phyloP scores from a whole-genome alignment of 305 asterid genomes.

The Rubia peregrina region DNA sequence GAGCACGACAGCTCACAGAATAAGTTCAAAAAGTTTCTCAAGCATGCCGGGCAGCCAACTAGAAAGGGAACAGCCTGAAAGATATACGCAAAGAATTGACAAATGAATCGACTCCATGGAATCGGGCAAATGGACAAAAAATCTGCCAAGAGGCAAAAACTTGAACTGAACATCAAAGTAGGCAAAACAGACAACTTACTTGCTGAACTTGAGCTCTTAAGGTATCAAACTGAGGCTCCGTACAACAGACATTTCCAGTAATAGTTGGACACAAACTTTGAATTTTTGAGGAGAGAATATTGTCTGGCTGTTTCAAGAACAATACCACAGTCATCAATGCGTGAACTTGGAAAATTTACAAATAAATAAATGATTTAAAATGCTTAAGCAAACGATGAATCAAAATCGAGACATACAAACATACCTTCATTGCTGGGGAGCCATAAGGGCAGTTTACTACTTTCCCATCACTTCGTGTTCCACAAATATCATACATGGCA shows the following conservation, averaged over 20 bases:
- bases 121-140: not conserved
- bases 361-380: not conserved
- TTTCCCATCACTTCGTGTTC: constrained; percentile 79
- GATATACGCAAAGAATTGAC: constrained; percentile 27
- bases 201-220: constrained; percentile 90
- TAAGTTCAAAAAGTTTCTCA: constrained; percentile 95
- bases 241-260: constrained; percentile 88
- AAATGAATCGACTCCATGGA: constrained; percentile 13
- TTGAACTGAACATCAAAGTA: not conserved
- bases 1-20: constrained; percentile 99
- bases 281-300: constrained; percentile 72
- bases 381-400: not conserved
- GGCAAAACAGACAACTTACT: constrained; percentile 38
- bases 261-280: constrained; percentile 98
- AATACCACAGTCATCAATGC: constrained; percentile 11
- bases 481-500: constrained; percentile 93
- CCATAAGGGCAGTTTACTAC: constrained; percentile 83
- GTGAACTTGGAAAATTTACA: not conserved
- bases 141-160: not conserved
- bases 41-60: constrained; percentile 99
- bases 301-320: constrained; percentile 55
- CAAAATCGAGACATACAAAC: constrained; percentile 1
- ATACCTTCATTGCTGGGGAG: constrained; percentile 67
- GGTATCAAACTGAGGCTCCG: constrained; percentile 81
- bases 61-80: constrained; percentile 98